phyloP scores from a whole-genome alignment of 768 basidiomycete genomes.

The Mycena rebaudengoi region DNA sequence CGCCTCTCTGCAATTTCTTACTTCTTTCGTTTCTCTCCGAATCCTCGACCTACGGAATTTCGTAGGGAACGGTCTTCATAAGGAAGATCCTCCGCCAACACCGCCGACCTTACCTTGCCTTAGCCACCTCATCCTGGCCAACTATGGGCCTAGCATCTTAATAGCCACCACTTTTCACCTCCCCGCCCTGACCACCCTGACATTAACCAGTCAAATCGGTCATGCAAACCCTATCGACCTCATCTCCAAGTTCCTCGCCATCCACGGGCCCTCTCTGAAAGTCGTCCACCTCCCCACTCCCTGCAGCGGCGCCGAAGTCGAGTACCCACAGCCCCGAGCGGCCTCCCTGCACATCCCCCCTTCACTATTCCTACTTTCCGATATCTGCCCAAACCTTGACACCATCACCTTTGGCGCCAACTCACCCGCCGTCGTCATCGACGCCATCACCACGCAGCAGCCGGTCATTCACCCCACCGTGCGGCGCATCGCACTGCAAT shows the following conservation, averaged over 20 bases:
- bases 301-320: constrained; percentile 43
- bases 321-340: constrained; percentile 36
- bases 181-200: constrained; percentile 54
- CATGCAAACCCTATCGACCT: constrained; percentile 28
- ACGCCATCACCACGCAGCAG: constrained; percentile 3
- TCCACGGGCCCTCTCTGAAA: constrained; percentile 49
- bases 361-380: constrained; percentile 51
- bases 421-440: constrained; percentile 39
- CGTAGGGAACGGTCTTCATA: constrained; percentile 34
- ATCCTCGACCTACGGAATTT: constrained; percentile 58
- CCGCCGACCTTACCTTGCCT: constrained; percentile 49
- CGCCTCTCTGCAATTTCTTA: constrained; percentile 47
- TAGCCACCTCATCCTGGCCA: constrained; percentile 53
- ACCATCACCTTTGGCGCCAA: constrained; percentile 51
- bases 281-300: constrained; percentile 52
- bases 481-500: constrained; percentile 57
- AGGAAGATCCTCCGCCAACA: constrained; percentile 19
- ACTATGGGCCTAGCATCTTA: constrained; percentile 43
- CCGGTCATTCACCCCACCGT: constrained; percentile 43
- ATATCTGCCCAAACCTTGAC: constrained; percentile 54
- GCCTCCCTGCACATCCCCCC: constrained; percentile 46
- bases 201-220: constrained; percentile 43
- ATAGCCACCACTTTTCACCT: constrained; percentile 48
- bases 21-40: constrained; percentile 50
- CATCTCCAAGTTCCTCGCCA: constrained; percentile 48